These are phyloP conservation scores for Diaporthe citriasiana DNA, from an alignment of 2,329 filamentous ascomycete species.

Conservation along the genomic window DNA sequence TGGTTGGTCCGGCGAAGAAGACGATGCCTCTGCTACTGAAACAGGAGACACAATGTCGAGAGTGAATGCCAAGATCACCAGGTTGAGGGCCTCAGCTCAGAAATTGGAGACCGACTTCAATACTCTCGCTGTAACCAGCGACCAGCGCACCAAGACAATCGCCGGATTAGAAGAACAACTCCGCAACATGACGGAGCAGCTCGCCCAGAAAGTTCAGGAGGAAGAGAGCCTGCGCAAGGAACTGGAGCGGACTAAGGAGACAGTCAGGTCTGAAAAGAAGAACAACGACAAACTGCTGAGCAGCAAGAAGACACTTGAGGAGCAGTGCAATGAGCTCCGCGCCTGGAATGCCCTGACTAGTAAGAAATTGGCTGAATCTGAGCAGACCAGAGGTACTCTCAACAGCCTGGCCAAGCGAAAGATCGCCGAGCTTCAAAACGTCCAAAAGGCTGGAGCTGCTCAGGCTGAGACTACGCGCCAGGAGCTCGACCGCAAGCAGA, in stretches of 20 bases:
- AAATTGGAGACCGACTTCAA: neutral
- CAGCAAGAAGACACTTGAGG: neutral
- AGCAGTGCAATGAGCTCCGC: neutral
- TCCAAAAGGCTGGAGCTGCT: neutral
- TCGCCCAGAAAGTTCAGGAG: neutral
- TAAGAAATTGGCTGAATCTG: neutral
- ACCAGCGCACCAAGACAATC: neutral
- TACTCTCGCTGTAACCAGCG: neutral
- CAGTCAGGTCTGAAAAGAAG: neutral
- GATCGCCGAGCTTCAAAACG: neutral
- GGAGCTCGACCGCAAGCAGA: neutral
- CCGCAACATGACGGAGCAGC: neutral
- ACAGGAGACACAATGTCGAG: neutral
- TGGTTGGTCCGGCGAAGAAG: neutral
- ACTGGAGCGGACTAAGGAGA: neutral
- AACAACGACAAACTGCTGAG: neutral
- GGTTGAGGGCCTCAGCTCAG: neutral
- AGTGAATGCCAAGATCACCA: neutral
- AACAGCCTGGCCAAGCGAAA: neutral
- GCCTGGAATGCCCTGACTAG: neutral
- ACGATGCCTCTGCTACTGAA: neutral
- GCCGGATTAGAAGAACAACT: neutral
- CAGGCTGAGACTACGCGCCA: neutral
- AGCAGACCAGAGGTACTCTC: neutral
- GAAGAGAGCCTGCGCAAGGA: slow-evolving; percentile 7